phyloP scores from a whole-genome alignment of 2,329 filamentous ascomycete species.

The Fusarium zealandicum region DNA sequence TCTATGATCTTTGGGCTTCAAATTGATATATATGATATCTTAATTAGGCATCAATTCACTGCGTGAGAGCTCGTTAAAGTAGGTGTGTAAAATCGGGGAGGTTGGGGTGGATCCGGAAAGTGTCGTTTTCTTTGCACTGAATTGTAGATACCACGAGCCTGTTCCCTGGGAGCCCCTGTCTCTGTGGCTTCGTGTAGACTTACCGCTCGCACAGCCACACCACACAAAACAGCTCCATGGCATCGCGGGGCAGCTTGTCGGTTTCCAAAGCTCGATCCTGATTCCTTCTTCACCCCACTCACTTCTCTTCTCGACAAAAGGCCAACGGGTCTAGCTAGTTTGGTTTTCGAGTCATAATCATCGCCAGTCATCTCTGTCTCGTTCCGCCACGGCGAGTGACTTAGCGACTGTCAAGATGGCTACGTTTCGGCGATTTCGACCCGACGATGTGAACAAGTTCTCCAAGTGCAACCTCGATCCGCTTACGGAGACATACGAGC shows the following conservation, averaged over 20 bases:
- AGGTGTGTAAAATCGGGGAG: too few relatives aligned
- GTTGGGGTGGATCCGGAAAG: too few relatives aligned
- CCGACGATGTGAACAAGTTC: constrained; percentile 85
- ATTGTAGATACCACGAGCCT: background rate
- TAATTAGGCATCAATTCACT: too few relatives aligned
- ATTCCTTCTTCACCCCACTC: background rate
- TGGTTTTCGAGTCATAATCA: too few relatives aligned
- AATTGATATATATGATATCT: too few relatives aligned
- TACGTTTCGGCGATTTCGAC: constrained; percentile 83
- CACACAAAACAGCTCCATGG: constrained; percentile 10
- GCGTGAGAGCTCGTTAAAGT: too few relatives aligned
- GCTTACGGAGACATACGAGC: constrained; percentile 96
- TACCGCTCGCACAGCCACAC: constrained; percentile 21
- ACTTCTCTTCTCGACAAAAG: too few relatives aligned
- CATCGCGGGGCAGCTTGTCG: constrained; percentile 10
- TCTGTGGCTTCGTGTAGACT: constrained; percentile 19
- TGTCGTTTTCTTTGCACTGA: too few relatives aligned
- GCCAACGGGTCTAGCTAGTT: too few relatives aligned
- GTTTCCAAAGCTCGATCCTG: background rate
- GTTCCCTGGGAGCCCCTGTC: background rate
- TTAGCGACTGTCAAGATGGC: constrained; percentile 28
- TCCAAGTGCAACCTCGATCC: constrained; percentile 96
- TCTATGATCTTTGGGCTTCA: too few relatives aligned
- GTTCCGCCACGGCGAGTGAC: background rate
- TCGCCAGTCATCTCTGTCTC: background rate